These are phyloP conservation scores for Psilocybe cyanescens DNA, from an alignment of 768 basidiomycete genomes.

Conservation along the genomic window DNA sequence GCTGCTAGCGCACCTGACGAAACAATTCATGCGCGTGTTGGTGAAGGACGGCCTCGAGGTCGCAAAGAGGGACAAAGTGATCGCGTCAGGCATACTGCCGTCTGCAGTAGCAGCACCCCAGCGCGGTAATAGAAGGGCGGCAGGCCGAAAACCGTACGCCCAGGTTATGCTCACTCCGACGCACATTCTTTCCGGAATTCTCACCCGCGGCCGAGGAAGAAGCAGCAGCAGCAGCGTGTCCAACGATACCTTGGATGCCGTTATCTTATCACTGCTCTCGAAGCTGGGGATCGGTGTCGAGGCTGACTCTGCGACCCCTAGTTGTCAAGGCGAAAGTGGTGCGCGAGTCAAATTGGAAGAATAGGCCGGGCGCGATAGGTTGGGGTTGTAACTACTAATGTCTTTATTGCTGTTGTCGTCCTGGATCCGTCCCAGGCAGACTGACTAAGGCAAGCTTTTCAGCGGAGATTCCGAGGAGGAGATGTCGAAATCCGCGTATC, in stretches of 20 bases:
- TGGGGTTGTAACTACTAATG: neutral
- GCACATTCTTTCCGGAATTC: slow-evolving; percentile 45
- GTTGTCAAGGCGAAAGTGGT: slow-evolving; percentile 14
- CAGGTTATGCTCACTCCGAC: slow-evolving; percentile 41
- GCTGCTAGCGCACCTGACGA: slow-evolving; percentile 37
- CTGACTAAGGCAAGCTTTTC: neutral
- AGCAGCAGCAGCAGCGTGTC: slow-evolving; percentile 12
- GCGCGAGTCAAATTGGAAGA: slow-evolving; percentile 24
- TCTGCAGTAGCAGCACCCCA: slow-evolving; percentile 7
- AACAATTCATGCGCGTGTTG: slow-evolving; percentile 38
- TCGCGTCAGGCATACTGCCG: slow-evolving; percentile 14
- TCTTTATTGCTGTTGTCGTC: neutral
- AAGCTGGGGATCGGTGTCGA: slow-evolving; percentile 29
- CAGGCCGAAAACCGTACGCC: slow-evolving; percentile 9
- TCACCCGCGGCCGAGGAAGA: slow-evolving; percentile 29
- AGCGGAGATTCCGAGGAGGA: slow-evolving; percentile 22
- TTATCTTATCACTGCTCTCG: slow-evolving; percentile 34
- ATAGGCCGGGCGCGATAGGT: neutral
- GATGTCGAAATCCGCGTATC: slow-evolving; percentile 31
- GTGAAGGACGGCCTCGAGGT: slow-evolving; percentile 40
- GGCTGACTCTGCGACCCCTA: neutral
- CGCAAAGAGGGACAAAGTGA: slow-evolving; percentile 35
- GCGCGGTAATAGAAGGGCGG: slow-evolving; percentile 21
- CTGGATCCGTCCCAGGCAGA: neutral
- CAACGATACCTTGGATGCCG: slow-evolving; percentile 8